These are phyloP conservation scores for Myxozyma geophila DNA, from an alignment of 805 yeast genomes.

Conservation along the genomic window DNA sequence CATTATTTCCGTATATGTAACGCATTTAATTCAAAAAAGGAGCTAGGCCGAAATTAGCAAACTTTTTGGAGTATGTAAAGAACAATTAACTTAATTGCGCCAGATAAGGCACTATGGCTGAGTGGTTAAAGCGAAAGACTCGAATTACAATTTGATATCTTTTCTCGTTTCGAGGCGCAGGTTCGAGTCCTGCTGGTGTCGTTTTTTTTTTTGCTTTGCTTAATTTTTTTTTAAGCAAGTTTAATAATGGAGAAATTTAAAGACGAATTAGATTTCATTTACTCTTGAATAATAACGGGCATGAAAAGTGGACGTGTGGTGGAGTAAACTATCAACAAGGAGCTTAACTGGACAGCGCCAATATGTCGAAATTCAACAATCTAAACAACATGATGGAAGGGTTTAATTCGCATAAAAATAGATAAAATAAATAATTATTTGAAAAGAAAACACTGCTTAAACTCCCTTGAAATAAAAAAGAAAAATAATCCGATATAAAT, in stretches of 20 bases:
- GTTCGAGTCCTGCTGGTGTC: slow-evolving; percentile 43
- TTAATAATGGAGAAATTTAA: background rate
- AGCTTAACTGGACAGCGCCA: background rate
- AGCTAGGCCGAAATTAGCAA: too few relatives aligned
- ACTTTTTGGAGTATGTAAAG: too few relatives aligned
- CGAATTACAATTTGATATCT: slow-evolving; percentile 37
- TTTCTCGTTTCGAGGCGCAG: slow-evolving; percentile 42
- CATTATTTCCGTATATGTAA: too few relatives aligned
- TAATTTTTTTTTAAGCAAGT: background rate
- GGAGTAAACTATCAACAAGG: background rate
- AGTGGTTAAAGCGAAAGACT: slow-evolving; percentile 42
- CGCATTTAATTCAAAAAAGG: too few relatives aligned
- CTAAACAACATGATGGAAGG: too few relatives aligned
- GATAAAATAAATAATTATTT: too few relatives aligned
- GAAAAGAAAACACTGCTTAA: background rate
- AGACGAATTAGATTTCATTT: background rate
- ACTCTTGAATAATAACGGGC: too few relatives aligned
- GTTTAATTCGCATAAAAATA: too few relatives aligned
- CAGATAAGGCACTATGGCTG: slow-evolving; percentile 39
- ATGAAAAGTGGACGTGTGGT: too few relatives aligned
- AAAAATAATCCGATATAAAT: background rate
- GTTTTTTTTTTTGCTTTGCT: slow-evolving; percentile 18
- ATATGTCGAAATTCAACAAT: too few relatives aligned
- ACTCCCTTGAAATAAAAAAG: background rate
- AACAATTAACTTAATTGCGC: too few relatives aligned